These are phyloP conservation scores for Fusarium sp. DNA, from an alignment of 2,329 filamentous ascomycete species.

Conservation along the genomic window DNA sequence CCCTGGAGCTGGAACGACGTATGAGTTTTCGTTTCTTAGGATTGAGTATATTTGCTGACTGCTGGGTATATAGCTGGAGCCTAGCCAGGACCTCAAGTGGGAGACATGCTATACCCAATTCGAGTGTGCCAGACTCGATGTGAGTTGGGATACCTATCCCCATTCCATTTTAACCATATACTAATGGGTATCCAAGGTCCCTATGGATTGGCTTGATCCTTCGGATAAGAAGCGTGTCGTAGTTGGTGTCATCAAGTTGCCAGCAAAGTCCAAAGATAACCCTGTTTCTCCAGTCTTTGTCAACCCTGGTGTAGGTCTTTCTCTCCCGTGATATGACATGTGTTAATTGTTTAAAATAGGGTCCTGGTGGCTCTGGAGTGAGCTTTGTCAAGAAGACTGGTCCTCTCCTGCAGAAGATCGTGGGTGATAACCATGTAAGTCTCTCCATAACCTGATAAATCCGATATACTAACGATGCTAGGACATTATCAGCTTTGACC, in stretches of 20 bases:
- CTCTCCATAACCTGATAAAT: not conserved
- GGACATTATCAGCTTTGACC: constrained; percentile 61
- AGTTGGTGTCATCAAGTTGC: constrained; percentile 46
- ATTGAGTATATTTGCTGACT: not conserved
- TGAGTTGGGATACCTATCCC: constrained; percentile 20
- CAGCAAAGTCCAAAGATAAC: constrained; percentile 43
- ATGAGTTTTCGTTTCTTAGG: constrained; percentile 10
- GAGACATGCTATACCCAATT: constrained; percentile 46
- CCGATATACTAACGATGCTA: constrained; percentile 15
- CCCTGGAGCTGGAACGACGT: constrained; percentile 44
- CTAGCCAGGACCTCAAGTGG: constrained; percentile 45
- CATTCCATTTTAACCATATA: not conserved
- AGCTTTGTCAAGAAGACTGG: constrained; percentile 46
- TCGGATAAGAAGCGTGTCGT: constrained; percentile 43
- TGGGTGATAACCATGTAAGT: constrained; percentile 56
- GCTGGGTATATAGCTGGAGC: constrained; percentile 46
- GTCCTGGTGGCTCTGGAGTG: constrained; percentile 59
- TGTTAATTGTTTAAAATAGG: constrained; percentile 41
- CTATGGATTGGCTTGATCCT: constrained; percentile 49
- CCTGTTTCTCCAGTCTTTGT: constrained; percentile 47
- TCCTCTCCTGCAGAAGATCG: constrained; percentile 52
- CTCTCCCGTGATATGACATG: not conserved
- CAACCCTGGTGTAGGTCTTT: constrained; percentile 47
- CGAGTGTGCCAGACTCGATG: constrained; percentile 49
- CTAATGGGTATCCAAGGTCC: constrained; percentile 40